Evolutionary conservation across 805 yeast species (phyloP).

Genomic region (Saturnispora halmiae): DNA sequence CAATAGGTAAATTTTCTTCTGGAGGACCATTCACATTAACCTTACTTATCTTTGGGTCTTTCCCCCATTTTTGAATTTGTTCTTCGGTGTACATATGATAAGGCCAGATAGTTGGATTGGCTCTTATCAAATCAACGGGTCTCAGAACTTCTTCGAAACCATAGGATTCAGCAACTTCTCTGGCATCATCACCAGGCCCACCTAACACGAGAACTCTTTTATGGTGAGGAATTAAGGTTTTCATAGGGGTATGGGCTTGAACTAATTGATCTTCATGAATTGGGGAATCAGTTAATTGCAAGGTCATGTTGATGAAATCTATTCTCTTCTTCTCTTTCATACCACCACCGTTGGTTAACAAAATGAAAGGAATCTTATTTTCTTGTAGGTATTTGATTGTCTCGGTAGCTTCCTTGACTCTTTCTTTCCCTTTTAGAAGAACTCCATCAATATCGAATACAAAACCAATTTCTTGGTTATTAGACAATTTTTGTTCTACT

Average conservation of each 20-base stretch:
- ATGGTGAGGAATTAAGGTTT: conserved; percentile 43
- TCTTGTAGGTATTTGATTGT: conserved; percentile 41
- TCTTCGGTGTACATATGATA: conserved; percentile 45
- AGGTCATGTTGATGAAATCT: conserved; percentile 34
- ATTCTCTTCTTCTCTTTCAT: conserved; percentile 54
- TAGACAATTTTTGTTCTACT: conserved; percentile 7
- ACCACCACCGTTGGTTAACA: conserved; percentile 91
- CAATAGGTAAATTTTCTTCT: conserved; percentile 38
- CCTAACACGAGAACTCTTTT: conserved; percentile 74
- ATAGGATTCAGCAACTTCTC: conserved; percentile 63
- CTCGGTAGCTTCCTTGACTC: conserved; percentile 55
- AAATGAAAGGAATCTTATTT: conserved; percentile 58
- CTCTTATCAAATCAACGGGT: conserved; percentile 60
- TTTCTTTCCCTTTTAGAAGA: conserved; percentile 58
- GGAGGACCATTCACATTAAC: conserved; percentile 21
- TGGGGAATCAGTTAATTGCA: conserved; percentile 8
- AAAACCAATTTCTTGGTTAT: conserved; percentile 24
- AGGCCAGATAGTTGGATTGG: conserved; percentile 57
- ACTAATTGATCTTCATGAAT: conserved; percentile 56
- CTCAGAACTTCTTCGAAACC: conserved; percentile 72
- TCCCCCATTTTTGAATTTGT: conserved; percentile 37
- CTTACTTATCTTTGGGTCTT: conserved; percentile 23
- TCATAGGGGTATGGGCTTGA: conserved; percentile 84
- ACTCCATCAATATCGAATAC: conserved; percentile 74
- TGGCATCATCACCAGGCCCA: conserved; percentile 66